Base-by-base conservation (phyloP, 2,329 filamentous ascomycete species). In the Aspergillaceae sp. region DNA sequence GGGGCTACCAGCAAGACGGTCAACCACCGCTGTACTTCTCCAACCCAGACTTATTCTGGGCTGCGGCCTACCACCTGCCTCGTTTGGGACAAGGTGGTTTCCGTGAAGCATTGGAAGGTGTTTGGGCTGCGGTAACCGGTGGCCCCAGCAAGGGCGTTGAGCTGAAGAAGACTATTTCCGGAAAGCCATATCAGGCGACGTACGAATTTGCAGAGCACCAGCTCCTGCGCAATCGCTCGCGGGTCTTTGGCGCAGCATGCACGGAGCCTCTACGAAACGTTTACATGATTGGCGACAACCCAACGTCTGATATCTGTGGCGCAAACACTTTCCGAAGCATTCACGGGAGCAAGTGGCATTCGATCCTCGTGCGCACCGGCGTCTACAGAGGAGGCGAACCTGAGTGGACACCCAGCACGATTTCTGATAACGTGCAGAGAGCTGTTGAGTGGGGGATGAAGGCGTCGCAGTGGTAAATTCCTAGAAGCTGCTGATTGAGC, bases 241-340 rank as follows among this genome's bases (percentile, higher is more conserved):
- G 67, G 10, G 49, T 79, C 27, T 70, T 81, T 42, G 59, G 65
- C 10, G 52, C 51, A 49, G 51, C 60, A 28, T 53, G 57, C 29
- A 47, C 66, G 2, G 64, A 59, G 19, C 74, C 76, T n/a, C 66
- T 95, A 46, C 74, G 75, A 57, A 78, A 76, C 38, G 89, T 97
- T 7, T 97, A 94, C 68, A 97, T 97, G 91, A 79, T 97, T 37
- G 92, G 92, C 4, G 86, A 91, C 60, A 91, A 91, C 59, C 86
- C 86, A 4, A 87, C 87, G 61, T 92, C 86, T 56, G 92, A 98
- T 64, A 95, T 98, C 54, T 74, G 80, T 4, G 92, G 92, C 4
- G 90, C 87, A 19, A 94, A 94, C 62, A 76, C 78, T 40, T 95
- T 85, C 60, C 60, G 71, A 40, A 86, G 84, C 51, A 70, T 75